phyloP scores from a whole-genome alignment of 208 protist species.

The Trypanosoma platydactyli region DNA sequence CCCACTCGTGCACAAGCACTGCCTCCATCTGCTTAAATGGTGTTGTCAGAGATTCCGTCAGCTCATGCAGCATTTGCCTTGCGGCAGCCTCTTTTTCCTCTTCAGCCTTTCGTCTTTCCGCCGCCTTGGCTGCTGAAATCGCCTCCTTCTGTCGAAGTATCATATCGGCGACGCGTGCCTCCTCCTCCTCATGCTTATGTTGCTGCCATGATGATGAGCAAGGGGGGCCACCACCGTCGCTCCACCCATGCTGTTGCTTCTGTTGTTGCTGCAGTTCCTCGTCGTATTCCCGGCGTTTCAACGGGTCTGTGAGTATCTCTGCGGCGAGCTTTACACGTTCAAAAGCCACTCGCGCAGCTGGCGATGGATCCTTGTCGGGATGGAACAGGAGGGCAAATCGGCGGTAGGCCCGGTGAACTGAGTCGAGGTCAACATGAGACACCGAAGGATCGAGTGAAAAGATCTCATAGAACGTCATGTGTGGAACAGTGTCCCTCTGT shows the following conservation, averaged over 20 bases:
- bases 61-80: conserved; percentile 49
- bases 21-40: conserved; percentile 69
- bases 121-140: conserved; percentile 31
- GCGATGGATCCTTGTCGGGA: conserved; percentile 81
- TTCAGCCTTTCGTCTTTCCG: conserved; percentile 29
- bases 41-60: conserved; percentile 57
- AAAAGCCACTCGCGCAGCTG: conserved; percentile 63
- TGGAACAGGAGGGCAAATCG: conserved; percentile 78
- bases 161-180: conserved; percentile 54
- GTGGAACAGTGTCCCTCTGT: conserved; percentile 50
- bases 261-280: conserved; percentile 15
- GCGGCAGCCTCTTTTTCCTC: conserved; percentile 46
- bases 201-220: conserved; percentile 32
- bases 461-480: conserved; percentile 63
- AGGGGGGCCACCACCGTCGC: neutral
- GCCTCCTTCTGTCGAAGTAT: conserved; percentile 52
- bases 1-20: conserved; percentile 70
- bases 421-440: conserved; percentile 16
- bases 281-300: conserved; percentile 45
- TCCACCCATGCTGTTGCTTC: neutral
- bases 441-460: conserved; percentile 38
- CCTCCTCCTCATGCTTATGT: conserved; percentile 39
- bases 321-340: conserved; percentile 55
- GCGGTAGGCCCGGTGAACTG: conserved; percentile 49
- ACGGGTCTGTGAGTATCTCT: conserved; percentile 60